Evolutionary conservation across 2,329 filamentous ascomycete genomes (phyloP), one percentile per base, ranked within the genome.

Genomic region (Trichoderma semiorbis): DNA sequence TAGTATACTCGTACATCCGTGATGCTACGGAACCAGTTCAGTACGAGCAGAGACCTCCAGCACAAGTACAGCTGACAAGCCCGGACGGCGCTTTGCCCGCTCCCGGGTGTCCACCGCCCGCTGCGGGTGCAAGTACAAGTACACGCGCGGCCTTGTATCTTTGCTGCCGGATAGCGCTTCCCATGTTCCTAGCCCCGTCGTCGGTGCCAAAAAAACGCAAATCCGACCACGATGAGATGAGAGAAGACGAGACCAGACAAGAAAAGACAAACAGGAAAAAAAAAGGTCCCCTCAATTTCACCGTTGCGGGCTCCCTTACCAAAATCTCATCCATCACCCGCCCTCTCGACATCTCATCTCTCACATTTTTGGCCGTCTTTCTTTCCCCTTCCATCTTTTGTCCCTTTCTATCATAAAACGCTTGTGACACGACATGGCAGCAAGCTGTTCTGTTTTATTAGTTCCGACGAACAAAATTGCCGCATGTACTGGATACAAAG

Each of bases 291-390:
- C 63, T 43, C 65, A 47, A 60, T 69, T 34, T 39, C 57, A 32
- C 57, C 39, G 67, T 50, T 34, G 18, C 26, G 36, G 43, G 57
- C 36, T 36, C 39, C 39, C 16, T 53, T 30, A 47, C 70, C 70
- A 72, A 69, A 69, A 57, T 62, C 70, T 63, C 70, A 71, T 63
- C 53, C 14, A n/a, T 36, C 62, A 32, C 39, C 39, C 34, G 26
- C 39, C 36, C 39, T n/a, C 11, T 21, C 53, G 24, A n/a, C 39
- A 47, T 61, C 62, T 69, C 62, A 72, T 61, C 70, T 72, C 64
- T 72, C 70, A 72, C 70, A 69, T 69, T 72, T 32, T 7, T 18
- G 12, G 14, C 32, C 14, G 14, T 53, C 21, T 26, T n/a, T 47
- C 36, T 62, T 32, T 55, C 16, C 58, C 28, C 26, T 64, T 10